These are phyloP conservation scores for Solanum aculeatissimum DNA, from an alignment of 305 asterid genomes.

Conservation along the genomic window DNA sequence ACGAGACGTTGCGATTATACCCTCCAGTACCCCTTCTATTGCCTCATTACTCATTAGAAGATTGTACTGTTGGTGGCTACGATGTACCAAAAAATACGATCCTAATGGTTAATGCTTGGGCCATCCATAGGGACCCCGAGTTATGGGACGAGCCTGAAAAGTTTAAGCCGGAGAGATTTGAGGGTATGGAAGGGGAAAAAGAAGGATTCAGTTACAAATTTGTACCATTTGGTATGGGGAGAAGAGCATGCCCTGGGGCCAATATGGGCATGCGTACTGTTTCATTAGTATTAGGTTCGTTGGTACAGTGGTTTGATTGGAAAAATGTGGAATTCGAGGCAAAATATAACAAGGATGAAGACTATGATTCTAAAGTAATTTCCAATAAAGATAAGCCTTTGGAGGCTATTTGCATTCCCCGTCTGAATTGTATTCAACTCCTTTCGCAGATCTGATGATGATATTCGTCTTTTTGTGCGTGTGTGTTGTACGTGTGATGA, in stretches of 20 bases:
- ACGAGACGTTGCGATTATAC: conserved; percentile 20
- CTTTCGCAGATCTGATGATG: background rate
- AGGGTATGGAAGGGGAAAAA: background rate
- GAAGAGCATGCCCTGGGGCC: conserved; percentile 22
- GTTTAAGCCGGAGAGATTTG: conserved; percentile 23
- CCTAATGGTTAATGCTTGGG: conserved; percentile 16
- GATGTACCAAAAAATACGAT: conserved; percentile 9
- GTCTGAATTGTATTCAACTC: background rate
- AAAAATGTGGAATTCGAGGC: background rate
- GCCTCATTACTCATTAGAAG: conserved; percentile 15
- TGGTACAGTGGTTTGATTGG: conserved; percentile 25
- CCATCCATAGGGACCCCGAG: conserved; percentile 17
- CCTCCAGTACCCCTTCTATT: conserved; percentile 10
- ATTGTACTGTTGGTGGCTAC: conserved; percentile 8
- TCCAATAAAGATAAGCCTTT: conserved; percentile 1
- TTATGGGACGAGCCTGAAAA: conserved; percentile 19
- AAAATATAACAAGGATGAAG: background rate
- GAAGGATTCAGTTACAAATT: conserved; percentile 7
- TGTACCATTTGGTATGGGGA: conserved; percentile 24
- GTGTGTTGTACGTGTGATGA: too few species aligned
- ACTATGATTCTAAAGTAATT: background rate
- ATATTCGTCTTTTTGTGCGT: too few species aligned
- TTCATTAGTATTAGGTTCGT: conserved; percentile 13
- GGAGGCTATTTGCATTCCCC: conserved; percentile 12
- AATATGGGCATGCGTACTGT: conserved; percentile 9